Evolutionary conservation across 352 stramenopile genomes (phyloP).

Genomic region (Phytopythium vexans): DNA sequence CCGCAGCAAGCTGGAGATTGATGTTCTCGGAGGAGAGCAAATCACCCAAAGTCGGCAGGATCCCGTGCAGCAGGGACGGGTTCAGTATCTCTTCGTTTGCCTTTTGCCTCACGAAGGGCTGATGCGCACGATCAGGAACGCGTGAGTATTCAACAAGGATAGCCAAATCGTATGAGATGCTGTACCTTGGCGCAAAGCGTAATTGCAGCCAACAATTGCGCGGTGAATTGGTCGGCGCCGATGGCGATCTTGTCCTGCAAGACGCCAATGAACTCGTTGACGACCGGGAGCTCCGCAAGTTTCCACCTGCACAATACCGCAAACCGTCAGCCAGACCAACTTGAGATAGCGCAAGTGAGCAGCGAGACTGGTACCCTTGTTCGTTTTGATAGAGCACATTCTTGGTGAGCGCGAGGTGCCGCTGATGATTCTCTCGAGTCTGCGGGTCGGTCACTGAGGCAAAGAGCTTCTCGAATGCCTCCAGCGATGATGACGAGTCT

Average conservation of each 20-base stretch:
- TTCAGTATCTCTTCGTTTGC: constrained; percentile 79
- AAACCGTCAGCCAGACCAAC: background rate
- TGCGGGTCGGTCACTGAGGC: constrained; percentile 51
- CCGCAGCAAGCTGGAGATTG: constrained; percentile 60
- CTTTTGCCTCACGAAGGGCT: constrained; percentile 74
- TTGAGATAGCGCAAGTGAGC: background rate
- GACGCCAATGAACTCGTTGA: constrained; percentile 54
- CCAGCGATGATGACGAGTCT: background rate
- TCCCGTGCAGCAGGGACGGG: constrained; percentile 35
- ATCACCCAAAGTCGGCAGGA: constrained; percentile 52
- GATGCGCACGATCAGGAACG: background rate
- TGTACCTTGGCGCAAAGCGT: constrained; percentile 41
- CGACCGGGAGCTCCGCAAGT: constrained; percentile 54
- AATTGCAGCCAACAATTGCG: constrained; percentile 38
- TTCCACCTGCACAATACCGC: constrained; percentile 45
- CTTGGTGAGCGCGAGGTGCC: constrained; percentile 73
- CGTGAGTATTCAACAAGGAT: constrained; percentile 1
- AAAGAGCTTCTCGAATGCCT: constrained; percentile 72
- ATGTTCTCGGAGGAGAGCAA: constrained; percentile 55
- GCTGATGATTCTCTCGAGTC: constrained; percentile 58
- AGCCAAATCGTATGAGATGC: background rate
- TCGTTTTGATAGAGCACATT: constrained; percentile 77
- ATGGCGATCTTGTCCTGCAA: constrained; percentile 56
- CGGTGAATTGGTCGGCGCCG: constrained; percentile 34
- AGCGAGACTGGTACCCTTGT: constrained; percentile 27